These are phyloP conservation scores for Skeletonema grethae DNA, from an alignment of 108 stramenopile species.

Conservation along the genomic window DNA sequence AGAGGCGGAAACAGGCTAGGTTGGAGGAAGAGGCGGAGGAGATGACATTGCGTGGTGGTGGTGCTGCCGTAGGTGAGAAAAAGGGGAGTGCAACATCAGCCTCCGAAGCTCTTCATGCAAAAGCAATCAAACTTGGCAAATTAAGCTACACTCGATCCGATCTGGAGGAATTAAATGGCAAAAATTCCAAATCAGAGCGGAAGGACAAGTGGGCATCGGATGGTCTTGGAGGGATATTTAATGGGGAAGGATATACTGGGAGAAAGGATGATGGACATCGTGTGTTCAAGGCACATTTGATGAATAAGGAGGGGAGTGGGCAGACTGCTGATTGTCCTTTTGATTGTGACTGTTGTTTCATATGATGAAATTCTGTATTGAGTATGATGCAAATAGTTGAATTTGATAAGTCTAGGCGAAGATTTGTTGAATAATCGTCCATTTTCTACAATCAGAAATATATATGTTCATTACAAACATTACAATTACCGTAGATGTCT, in stretches of 20 bases:
- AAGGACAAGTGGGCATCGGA: constrained; percentile 75
- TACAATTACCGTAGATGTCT: not conserved
- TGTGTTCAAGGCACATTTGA: constrained; percentile 86
- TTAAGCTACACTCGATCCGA: constrained; percentile 39
- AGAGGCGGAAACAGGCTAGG: constrained; percentile 33
- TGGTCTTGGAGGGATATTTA: constrained; percentile 84
- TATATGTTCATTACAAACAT: not conserved
- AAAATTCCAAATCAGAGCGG: constrained; percentile 7
- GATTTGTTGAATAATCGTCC: not conserved
- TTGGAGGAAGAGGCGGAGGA: constrained; percentile 43
- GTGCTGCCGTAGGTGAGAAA: not conserved
- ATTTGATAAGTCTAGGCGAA: not conserved
- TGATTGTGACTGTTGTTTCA: constrained; percentile 90
- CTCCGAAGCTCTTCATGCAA: constrained; percentile 10
- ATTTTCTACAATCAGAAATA: not conserved
- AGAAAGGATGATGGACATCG: constrained; percentile 77
- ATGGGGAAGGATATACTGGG: constrained; percentile 84
- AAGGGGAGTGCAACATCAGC: constrained; percentile 15
- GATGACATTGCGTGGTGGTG: constrained; percentile 10
- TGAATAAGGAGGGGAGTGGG: constrained; percentile 81
- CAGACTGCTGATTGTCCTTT: constrained; percentile 79
- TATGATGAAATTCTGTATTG: constrained; percentile 45
- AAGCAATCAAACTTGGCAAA: constrained; percentile 26
- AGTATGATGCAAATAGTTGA: not conserved
- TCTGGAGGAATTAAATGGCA: constrained; percentile 20